phyloP scores from a whole-genome alignment of 1,284 basidiomycete genomes.

The Irpex sp. region DNA sequence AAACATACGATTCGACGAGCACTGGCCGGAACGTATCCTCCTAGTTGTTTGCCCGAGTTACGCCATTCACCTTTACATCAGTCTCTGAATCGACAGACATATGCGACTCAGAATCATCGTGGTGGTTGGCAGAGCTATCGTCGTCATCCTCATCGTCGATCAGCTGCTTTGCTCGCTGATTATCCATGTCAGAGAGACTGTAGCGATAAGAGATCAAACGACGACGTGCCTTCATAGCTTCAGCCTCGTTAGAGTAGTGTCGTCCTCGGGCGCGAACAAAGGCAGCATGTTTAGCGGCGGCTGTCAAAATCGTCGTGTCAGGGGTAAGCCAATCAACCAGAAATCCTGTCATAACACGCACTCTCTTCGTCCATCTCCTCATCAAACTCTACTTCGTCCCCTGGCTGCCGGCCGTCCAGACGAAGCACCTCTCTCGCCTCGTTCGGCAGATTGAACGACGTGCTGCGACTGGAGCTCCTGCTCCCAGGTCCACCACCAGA shows the following conservation, averaged over 20 bases:
- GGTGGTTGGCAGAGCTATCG: slow-evolving; percentile 22
- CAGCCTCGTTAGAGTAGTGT: slow-evolving; percentile 90
- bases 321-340: not conserved
- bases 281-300: slow-evolving; percentile 77
- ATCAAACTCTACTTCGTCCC: slow-evolving; percentile 61
- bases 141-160: slow-evolving; percentile 71
- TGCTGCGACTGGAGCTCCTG: slow-evolving; percentile 71
- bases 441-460: slow-evolving; percentile 76
- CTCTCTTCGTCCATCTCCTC: slow-evolving; percentile 88
- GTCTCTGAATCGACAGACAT: slow-evolving; percentile 26
- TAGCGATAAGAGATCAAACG: slow-evolving; percentile 9
- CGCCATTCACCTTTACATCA: slow-evolving; percentile 25
- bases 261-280: slow-evolving; percentile 80
- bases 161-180: slow-evolving; percentile 60
- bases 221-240: slow-evolving; percentile 78
- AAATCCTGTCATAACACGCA: slow-evolving; percentile 33
- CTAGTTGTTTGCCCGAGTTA: slow-evolving; percentile 14
- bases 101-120: slow-evolving; percentile 22
- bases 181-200: slow-evolving; percentile 1
- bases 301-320: slow-evolving; percentile 31
- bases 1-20: not conserved
- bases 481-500: slow-evolving; percentile 57
- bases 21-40: too few relatives aligned
- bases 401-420: slow-evolving; percentile 34
- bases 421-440: slow-evolving; percentile 60